phyloP scores from a whole-genome alignment of 169 alveolate genomes.

The Amoebophrya sp. region DNA sequence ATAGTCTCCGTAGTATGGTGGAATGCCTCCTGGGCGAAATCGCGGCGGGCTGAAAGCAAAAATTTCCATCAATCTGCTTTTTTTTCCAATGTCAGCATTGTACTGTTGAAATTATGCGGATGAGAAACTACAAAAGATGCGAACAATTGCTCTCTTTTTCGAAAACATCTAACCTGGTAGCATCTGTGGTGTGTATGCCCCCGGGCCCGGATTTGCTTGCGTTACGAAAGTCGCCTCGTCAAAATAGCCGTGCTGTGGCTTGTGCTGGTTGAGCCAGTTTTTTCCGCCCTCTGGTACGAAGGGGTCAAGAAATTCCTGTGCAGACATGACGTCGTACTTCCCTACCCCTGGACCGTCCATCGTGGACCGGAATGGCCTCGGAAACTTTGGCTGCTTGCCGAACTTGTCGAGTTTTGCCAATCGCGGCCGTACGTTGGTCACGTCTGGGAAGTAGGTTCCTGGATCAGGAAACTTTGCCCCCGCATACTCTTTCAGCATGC shows the following conservation, averaged over 20 bases:
- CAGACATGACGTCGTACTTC: not conserved
- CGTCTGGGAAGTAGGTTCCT: constrained; percentile 15
- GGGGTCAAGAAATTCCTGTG: not conserved
- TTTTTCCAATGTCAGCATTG: too few species aligned
- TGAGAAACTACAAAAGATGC: too few species aligned
- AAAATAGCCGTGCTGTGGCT: not conserved
- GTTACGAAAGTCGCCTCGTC: not conserved
- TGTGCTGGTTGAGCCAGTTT: not conserved
- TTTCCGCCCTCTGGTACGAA: not conserved
- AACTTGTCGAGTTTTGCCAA: not conserved
- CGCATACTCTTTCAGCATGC: not conserved
- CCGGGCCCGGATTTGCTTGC: not conserved
- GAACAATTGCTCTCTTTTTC: too few species aligned
- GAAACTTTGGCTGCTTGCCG: constrained; percentile 8
- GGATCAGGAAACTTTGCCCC: not conserved
- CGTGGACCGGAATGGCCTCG: not conserved
- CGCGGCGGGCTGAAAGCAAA: not conserved
- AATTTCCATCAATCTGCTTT: too few species aligned
- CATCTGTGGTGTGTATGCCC: not conserved
- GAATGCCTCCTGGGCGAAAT: not conserved
- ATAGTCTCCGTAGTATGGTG: not conserved
- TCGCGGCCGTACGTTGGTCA: not conserved
- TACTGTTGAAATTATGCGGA: too few species aligned
- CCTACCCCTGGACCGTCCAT: not conserved
- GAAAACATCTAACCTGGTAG: not conserved